Base-by-base conservation (phyloP, 1,284 basidiomycete genomes). In the Porogramme epimiltina region DNA sequence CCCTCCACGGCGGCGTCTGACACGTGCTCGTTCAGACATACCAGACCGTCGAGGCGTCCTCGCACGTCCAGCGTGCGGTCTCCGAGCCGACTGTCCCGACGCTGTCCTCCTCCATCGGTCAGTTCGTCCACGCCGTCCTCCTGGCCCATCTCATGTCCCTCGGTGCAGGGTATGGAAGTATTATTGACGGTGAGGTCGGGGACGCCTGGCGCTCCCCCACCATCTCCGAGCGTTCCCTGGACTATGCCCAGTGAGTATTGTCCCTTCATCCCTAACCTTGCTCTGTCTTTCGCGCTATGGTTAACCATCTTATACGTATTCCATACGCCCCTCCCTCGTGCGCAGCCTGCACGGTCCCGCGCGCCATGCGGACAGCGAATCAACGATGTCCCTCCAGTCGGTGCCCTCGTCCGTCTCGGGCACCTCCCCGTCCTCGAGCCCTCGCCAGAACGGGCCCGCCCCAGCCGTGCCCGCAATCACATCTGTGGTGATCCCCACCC, bases 41-140 rank as follows among this genome's bases (percentile, higher is more conserved):
- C 34, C 54, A 59, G 37, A 56, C 55, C 16, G 49, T 59, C 18
- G 58, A 56, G 28, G 54, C 59, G 0, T 56, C 56, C 3, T 54
- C 54, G 11, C 60, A 59, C n/a, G 55, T 59, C 1, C 54, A 54
- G 19, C 52, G 60, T 1, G 57, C 60, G 3, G 47, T 59, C 3
- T 61, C 60, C 0, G 60, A 61, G 40, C 60, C 60, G 3, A 56
- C 60, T 2, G 40, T 59, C 0, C 53, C 50, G 3, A 55, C 56
- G 1, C 50, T 41, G 1, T 59, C 57, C 24, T 56, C 57, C 26
- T 56, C 55, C 1, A 47, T 59, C 20, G 60, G 60, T 55, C 13
- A 31, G 51, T 23, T 4, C 16, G 4, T 22, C 24, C 34, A 24
- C 24, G 20, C 9, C 2, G 15, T 16, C 2, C 1, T 20, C 18